Evolutionary conservation across 169 alveolate genomes (phyloP).

Genomic region (Cryptosporidium meleagridis): DNA sequence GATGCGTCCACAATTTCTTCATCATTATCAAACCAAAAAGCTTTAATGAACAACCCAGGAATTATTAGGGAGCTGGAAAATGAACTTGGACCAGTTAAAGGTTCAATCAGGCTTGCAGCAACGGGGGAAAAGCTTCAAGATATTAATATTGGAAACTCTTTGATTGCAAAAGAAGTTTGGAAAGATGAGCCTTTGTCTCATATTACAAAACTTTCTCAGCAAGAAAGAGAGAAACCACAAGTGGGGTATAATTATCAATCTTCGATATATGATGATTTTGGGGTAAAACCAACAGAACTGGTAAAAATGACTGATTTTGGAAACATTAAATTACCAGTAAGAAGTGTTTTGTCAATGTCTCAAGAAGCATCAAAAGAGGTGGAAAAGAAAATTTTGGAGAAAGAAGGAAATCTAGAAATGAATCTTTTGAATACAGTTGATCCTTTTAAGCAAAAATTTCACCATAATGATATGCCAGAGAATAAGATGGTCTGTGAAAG

Average conservation of each 20-base stretch:
- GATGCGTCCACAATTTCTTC: slow-evolving; percentile 45
- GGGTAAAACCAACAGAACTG: slow-evolving; percentile 19
- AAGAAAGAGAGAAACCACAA: neutral
- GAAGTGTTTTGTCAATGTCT: slow-evolving; percentile 21
- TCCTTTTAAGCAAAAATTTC: slow-evolving; percentile 14
- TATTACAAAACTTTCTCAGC: neutral
- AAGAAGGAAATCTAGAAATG: slow-evolving; percentile 46
- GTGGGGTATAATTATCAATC: neutral
- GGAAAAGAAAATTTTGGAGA: neutral
- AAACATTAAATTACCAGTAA: slow-evolving; percentile 47
- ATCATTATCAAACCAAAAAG: slow-evolving; percentile 35
- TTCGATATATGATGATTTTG: slow-evolving; percentile 1
- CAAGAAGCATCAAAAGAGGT: slow-evolving; percentile 32
- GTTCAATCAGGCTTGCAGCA: slow-evolving; percentile 26
- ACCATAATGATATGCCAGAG: slow-evolving; percentile 16
- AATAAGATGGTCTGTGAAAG: neutral
- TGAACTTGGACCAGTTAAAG: slow-evolving; percentile 42
- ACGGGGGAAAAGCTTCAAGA: slow-evolving; percentile 69
- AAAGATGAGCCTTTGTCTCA: slow-evolving; percentile 52
- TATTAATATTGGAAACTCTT: slow-evolving; percentile 8
- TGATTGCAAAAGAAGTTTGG: slow-evolving; percentile 56
- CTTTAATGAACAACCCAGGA: slow-evolving; percentile 64
- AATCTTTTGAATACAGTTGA: slow-evolving; percentile 31
- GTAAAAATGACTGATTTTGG: slow-evolving; percentile 23
- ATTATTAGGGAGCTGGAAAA: slow-evolving; percentile 53